Evolutionary conservation across 192 early-diverging fungal species (phyloP).

Genomic region (Martensiomyces pterosporus): DNA sequence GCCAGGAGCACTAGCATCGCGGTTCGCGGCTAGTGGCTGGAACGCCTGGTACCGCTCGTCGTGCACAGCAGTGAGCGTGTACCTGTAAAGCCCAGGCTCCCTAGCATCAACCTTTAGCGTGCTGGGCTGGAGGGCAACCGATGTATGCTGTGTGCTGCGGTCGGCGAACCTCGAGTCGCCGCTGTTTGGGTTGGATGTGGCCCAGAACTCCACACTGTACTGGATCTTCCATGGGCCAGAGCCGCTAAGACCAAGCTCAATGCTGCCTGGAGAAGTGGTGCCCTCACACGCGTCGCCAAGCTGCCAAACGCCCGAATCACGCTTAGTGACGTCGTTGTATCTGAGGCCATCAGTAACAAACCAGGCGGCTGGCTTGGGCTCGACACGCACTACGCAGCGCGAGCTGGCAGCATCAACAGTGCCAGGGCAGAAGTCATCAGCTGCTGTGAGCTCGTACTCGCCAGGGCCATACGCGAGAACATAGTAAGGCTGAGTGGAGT

Average conservation of each 20-base stretch:
- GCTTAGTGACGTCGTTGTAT: background rate
- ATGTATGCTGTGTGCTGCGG: conserved; percentile 21
- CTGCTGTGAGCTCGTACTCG: conserved; percentile 39
- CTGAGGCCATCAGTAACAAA: conserved; percentile 19
- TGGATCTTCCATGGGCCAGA: conserved; percentile 44
- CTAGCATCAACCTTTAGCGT: conserved; percentile 30
- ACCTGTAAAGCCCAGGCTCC: conserved; percentile 43
- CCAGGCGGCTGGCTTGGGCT: conserved; percentile 39
- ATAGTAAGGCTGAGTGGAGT: conserved; percentile 5
- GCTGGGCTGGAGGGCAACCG: conserved; percentile 34
- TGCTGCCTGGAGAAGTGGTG: conserved; percentile 3
- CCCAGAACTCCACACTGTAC: conserved; percentile 43
- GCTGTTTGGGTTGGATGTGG: conserved; percentile 11
- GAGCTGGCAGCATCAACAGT: conserved; percentile 18
- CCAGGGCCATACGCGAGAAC: conserved; percentile 36
- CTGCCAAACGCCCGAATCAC: conserved; percentile 13
- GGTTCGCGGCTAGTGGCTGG: conserved; percentile 14
- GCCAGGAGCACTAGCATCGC: conserved; percentile 3
- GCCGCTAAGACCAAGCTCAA: conserved; percentile 37
- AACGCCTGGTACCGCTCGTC: conserved; percentile 40
- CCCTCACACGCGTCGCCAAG: conserved; percentile 26
- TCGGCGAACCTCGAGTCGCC: conserved; percentile 20
- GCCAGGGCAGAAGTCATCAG: conserved; percentile 28
- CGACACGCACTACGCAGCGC: conserved; percentile 37
- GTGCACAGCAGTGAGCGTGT: conserved; percentile 30